Percentiles rank a stretch among this genome's conserved stretches.
phyloP scores from a whole-genome alignment of 768 basidiomycete genomes.

The Nevesoporus exiguus region DNA sequence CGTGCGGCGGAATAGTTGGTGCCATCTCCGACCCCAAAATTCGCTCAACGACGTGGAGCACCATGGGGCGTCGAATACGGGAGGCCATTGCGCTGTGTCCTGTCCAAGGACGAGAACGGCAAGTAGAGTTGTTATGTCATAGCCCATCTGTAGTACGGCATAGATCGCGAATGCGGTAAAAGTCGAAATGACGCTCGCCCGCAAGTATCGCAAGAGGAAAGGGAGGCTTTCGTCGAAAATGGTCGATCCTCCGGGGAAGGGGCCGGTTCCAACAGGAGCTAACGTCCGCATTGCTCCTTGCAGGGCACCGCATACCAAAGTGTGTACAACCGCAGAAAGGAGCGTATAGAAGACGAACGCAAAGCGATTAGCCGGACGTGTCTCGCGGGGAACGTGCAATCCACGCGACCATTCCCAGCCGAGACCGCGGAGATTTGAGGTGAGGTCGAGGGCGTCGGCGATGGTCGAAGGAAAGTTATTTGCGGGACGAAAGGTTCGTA shows the following conservation, averaged over 20 bases:
- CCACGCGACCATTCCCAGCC: slow-evolving; percentile 2
- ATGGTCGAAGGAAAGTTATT: neutral
- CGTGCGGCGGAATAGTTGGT: neutral
- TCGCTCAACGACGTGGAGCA: neutral
- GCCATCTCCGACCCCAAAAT: too few species aligned
- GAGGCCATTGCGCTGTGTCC: slow-evolving; percentile 1
- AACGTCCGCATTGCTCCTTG: neutral
- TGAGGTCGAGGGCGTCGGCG: neutral
- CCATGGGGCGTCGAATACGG: neutral
- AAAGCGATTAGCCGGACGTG: too few species aligned
- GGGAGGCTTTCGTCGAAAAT: slow-evolving; percentile 1
- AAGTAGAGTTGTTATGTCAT: neutral
- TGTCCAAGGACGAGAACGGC: neutral
- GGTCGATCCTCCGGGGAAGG: neutral
- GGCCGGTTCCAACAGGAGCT: neutral
- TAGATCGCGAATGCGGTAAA: neutral
- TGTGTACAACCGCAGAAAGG: neutral
- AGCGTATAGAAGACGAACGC: neutral
- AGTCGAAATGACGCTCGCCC: neutral
- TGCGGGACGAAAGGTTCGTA: neutral
- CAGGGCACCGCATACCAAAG: neutral
- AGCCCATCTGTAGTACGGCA: neutral
- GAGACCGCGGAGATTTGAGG: neutral
- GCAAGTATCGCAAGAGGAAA: neutral
- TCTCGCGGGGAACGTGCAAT: too few species aligned